Evolutionary conservation across 345 rosid species (phyloP).

Genomic region (Populus deltoides): DNA sequence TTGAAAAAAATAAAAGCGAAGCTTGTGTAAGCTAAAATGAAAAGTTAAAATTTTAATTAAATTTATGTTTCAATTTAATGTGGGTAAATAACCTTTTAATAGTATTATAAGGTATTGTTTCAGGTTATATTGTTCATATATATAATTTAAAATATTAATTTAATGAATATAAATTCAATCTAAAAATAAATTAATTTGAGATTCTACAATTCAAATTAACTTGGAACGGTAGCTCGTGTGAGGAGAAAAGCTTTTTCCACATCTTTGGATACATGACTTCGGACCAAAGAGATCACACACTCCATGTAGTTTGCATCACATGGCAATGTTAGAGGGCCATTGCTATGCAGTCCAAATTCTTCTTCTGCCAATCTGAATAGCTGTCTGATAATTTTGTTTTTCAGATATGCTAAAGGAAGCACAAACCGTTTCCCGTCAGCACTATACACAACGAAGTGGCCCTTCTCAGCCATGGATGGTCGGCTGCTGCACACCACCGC

Average conservation of each 20-base stretch:
- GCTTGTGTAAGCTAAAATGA: too few relatives aligned
- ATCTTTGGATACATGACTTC: neutral
- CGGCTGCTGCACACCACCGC: neutral
- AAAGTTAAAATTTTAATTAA: too few relatives aligned
- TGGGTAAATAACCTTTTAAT: too few relatives aligned
- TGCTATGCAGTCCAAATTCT: conserved; percentile 10
- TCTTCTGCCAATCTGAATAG: conserved; percentile 13
- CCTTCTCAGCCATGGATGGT: neutral
- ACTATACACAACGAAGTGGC: conserved; percentile 18
- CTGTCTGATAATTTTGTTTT: conserved; percentile 2
- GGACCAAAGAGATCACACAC: neutral
- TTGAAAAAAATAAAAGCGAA: too few relatives aligned
- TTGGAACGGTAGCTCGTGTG: neutral
- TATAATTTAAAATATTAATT: too few relatives aligned
- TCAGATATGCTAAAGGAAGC: conserved; percentile 11
- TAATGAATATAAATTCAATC: too few relatives aligned
- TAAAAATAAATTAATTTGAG: too few relatives aligned
- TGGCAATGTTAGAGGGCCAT: conserved; percentile 16
- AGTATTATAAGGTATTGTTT: too few relatives aligned
- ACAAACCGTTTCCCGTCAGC: conserved; percentile 3
- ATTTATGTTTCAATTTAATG: too few relatives aligned
- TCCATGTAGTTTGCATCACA: conserved; percentile 11
- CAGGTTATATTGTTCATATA: too few relatives aligned
- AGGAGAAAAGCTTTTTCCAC: conserved; percentile 1
- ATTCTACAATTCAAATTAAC: too few relatives aligned